Percentiles rank a stretch among this genome's conserved stretches.
These are phyloP conservation scores for Dimargaris cristalligena DNA, from an alignment of 192 early-diverging fungal genomes.

Conservation along the genomic window DNA sequence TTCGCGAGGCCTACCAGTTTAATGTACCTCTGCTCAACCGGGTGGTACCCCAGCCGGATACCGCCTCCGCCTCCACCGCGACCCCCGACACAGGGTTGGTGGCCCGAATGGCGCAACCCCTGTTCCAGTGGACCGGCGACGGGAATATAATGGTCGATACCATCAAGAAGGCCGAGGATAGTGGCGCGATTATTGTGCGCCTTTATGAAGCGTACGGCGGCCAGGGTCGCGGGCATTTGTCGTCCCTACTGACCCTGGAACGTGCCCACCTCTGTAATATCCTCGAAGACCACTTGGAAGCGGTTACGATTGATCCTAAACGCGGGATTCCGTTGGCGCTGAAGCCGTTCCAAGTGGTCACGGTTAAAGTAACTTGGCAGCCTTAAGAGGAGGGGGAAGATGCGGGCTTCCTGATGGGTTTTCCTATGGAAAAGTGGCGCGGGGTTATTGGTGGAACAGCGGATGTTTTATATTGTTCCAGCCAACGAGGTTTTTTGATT, in stretches of 20 bases:
- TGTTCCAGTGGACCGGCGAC: slow-evolving; percentile 26
- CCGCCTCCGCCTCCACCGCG: background rate
- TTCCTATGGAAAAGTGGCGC: background rate
- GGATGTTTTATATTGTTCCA: background rate
- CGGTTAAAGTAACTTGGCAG: slow-evolving; percentile 27
- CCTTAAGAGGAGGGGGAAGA: background rate
- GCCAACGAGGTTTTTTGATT: background rate
- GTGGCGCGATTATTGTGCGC: slow-evolving; percentile 54
- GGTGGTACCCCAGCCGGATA: background rate
- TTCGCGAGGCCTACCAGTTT: slow-evolving; percentile 75
- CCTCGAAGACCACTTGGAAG: slow-evolving; percentile 47
- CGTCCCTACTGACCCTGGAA: slow-evolving; percentile 14
- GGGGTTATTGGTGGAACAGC: background rate
- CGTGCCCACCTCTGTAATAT: slow-evolving; percentile 47
- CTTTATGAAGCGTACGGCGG: slow-evolving; percentile 90
- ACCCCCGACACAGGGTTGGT: background rate
- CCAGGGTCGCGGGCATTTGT: slow-evolving; percentile 18
- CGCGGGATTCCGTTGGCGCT: slow-evolving; percentile 27
- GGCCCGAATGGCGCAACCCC: slow-evolving; percentile 14
- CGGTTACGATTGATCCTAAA: slow-evolving; percentile 18
- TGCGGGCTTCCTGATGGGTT: no score
- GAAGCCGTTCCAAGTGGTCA: slow-evolving; percentile 49
- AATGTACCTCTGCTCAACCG: slow-evolving; percentile 53
- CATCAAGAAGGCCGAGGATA: slow-evolving; percentile 75
- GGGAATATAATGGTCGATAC: slow-evolving; percentile 82